Evolutionary conservation across 1,284 basidiomycete genomes (phyloP).

Genomic region (Austroboletus niveus): DNA sequence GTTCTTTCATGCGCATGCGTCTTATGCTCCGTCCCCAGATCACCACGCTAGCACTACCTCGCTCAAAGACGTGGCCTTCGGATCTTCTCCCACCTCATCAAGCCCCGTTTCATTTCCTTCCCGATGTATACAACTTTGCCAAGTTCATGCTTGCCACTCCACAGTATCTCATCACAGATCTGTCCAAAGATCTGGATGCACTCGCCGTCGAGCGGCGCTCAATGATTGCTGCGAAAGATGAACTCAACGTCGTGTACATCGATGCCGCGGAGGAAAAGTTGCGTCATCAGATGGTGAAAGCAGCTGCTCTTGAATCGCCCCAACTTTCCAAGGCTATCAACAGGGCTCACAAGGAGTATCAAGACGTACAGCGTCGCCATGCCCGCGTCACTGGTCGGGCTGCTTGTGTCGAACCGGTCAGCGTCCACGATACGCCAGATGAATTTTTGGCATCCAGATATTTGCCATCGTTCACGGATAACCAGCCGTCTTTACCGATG

Average conservation of each 20-base stretch:
- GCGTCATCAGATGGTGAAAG: conserved; percentile 75
- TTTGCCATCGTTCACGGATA: conserved; percentile 11
- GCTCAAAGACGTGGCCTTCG: conserved; percentile 91
- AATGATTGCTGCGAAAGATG: conserved; percentile 66
- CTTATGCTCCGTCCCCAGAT: conserved; percentile 93
- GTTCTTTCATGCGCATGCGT: conserved; percentile 75
- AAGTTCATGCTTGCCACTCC: conserved; percentile 98
- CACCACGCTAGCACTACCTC: conserved; percentile 92
- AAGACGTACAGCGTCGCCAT: conserved; percentile 49
- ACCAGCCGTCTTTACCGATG: conserved; percentile 18
- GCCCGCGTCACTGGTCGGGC: conserved; percentile 39
- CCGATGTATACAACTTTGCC: conserved; percentile 85
- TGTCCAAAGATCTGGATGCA: conserved; percentile 74
- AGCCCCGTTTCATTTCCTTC: conserved; percentile 94
- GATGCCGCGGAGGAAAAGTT: conserved; percentile 77
- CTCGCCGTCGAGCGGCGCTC: conserved; percentile 67
- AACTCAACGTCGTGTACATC: conserved; percentile 78
- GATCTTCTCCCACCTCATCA: conserved; percentile 87
- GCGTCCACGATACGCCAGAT: conserved; percentile 41
- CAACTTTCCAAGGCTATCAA: conserved; percentile 56
- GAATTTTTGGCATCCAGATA: conserved; percentile 49
- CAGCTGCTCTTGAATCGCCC: conserved; percentile 68
- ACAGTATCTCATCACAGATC: conserved; percentile 71
- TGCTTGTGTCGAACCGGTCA: conserved; percentile 25
- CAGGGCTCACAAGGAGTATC: conserved; percentile 57